Conservation (phyloP, 805 yeast species). For the Starmerella potacharoeniae region DNA sequence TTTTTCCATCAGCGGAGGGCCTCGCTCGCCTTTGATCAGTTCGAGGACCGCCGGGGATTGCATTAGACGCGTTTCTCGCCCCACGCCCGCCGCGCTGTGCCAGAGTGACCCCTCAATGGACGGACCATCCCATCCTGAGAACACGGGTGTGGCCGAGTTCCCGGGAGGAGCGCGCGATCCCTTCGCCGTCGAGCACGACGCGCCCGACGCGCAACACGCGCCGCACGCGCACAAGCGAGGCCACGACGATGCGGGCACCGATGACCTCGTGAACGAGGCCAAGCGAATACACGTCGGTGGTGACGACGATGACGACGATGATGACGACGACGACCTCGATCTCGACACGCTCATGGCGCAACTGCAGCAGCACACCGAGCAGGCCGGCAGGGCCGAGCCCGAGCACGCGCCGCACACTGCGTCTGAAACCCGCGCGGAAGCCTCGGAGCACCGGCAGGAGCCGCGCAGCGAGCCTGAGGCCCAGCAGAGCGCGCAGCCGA, state of each 20-base stretch:
- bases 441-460: not conserved
- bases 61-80: not conserved
- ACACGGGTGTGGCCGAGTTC: conserved; percentile 6
- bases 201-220: not conserved
- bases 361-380: conserved; percentile 21
- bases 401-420: not conserved
- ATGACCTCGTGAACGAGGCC: not conserved
- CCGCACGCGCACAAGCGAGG: conserved; percentile 4
- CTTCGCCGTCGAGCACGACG: not conserved
- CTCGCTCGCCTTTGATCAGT: conserved; percentile 1
- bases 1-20: conserved; percentile 4
- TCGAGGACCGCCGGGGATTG: not conserved
- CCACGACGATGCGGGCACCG: not conserved
- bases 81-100: not conserved
- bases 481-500: too few relatives aligned
- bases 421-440: not conserved
- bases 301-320: conserved; percentile 3
- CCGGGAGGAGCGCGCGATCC: conserved; percentile 3
- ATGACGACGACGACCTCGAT: conserved; percentile 19
- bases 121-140: conserved; percentile 9
- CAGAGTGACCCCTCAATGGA: conserved; percentile 11
- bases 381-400: not conserved
- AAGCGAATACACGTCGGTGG: not conserved
- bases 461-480: not conserved
- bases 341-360: conserved; percentile 24